Percentiles rank a stretch among this genome's conserved stretches.
These are phyloP conservation scores for Ceratocystis albifundus DNA, from an alignment of 2,329 filamentous ascomycete genomes.

Conservation along the genomic window DNA sequence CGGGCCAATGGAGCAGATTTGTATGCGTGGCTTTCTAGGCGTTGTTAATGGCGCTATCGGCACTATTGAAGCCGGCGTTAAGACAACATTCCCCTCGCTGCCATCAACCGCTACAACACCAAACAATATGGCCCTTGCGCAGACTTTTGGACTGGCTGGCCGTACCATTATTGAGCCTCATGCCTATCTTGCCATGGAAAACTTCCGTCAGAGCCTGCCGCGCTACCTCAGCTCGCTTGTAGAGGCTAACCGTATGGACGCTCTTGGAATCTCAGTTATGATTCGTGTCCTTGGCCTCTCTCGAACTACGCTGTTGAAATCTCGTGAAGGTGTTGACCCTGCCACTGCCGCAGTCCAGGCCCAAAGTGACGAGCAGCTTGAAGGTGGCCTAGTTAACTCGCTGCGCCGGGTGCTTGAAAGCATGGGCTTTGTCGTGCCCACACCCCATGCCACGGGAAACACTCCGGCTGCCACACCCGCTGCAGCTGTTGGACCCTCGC, in stretches of 20 bases:
- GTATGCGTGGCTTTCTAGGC: slow-evolving; percentile 35
- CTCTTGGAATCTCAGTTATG: slow-evolving; percentile 40
- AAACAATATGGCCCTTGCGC: slow-evolving; percentile 21
- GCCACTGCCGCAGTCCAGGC: slow-evolving; percentile 25
- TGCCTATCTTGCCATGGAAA: slow-evolving; percentile 34
- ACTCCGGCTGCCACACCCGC: slow-evolving; percentile 17
- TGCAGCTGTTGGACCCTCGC: slow-evolving; percentile 4
- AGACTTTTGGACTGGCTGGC: slow-evolving; percentile 25
- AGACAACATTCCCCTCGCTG: slow-evolving; percentile 26
- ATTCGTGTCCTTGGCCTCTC: slow-evolving; percentile 41
- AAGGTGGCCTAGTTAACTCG: slow-evolving; percentile 35
- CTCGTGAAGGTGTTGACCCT: slow-evolving; percentile 29
- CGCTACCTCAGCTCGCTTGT: slow-evolving; percentile 33
- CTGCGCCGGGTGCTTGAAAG: slow-evolving; percentile 33
- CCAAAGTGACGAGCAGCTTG: slow-evolving; percentile 32
- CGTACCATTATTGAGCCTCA: slow-evolving; percentile 32
- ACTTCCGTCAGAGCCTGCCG: slow-evolving; percentile 38
- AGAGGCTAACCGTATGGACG: slow-evolving; percentile 36
- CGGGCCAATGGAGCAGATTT: slow-evolving; percentile 38
- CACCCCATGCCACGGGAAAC: not conserved
- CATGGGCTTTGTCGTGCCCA: slow-evolving; percentile 28
- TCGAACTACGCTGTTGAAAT: slow-evolving; percentile 34
- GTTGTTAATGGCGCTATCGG: slow-evolving; percentile 36
- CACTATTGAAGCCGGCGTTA: slow-evolving; percentile 31
- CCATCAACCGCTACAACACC: slow-evolving; percentile 25